phyloP scores from a whole-genome alignment of 2,329 filamentous ascomycete genomes.

The Blastomyces gilchristii region DNA sequence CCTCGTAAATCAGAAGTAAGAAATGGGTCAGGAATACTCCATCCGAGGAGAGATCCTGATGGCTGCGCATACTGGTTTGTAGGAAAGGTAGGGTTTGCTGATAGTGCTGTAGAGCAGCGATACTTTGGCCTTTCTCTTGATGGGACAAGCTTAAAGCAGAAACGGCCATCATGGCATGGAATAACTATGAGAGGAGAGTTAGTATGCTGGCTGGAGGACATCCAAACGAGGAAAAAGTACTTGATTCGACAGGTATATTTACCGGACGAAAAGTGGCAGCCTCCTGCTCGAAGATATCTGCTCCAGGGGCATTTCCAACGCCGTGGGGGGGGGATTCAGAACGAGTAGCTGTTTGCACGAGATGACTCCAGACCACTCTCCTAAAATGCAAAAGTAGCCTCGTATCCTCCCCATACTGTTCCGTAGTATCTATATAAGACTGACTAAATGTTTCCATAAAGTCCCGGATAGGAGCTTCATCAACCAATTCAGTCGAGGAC shows the following conservation, averaged over 20 bases:
- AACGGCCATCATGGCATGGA: conserved; percentile 50
- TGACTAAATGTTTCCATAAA: conserved; percentile 16
- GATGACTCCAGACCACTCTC: conserved; percentile 33
- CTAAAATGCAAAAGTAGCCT: conserved; percentile 32
- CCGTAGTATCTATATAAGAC: conserved; percentile 15
- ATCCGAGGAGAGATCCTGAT: conserved; percentile 45
- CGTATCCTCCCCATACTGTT: conserved; percentile 24
- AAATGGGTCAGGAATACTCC: conserved; percentile 49
- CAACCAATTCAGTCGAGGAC: conserved; percentile 19
- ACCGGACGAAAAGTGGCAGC: conserved; percentile 44
- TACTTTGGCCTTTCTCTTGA: conserved; percentile 36
- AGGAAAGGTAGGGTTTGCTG: conserved; percentile 43
- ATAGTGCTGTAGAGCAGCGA: conserved; percentile 46
- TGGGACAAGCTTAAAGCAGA: conserved; percentile 44
- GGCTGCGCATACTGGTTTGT: conserved; percentile 35
- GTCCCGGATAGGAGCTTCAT: conserved; percentile 19
- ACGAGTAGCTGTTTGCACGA: conserved; percentile 25
- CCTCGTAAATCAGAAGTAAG: conserved; percentile 48
- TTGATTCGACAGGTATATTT: conserved; percentile 20
- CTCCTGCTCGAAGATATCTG: conserved; percentile 38
- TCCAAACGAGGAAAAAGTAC: background rate
- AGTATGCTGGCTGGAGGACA: background rate
- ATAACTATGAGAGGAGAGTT: conserved; percentile 32
- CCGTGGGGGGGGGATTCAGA: conserved; percentile 16
- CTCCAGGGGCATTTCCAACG: conserved; percentile 24